A percentile compares a stretch with the other conserved stretches of the same genome.
Evolutionary conservation across 768 basidiomycete genomes (phyloP).

Genomic region (Lactarius psammicola): DNA sequence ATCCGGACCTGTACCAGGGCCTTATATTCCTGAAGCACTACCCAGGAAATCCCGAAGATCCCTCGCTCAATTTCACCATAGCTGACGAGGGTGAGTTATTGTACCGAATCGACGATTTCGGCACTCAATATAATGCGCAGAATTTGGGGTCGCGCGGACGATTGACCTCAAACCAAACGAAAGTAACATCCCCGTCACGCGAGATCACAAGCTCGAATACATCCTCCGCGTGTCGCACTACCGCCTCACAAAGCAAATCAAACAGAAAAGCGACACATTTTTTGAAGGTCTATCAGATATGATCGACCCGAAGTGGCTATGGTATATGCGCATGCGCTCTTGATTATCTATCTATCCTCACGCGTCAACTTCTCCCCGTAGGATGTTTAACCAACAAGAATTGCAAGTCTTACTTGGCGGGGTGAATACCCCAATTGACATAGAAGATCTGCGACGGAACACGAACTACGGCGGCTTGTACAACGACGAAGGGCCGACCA

Average conservation of each 20-base stretch:
- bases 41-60: slow-evolving; percentile 78
- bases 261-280: slow-evolving; percentile 77
- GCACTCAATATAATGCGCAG: slow-evolving; percentile 40
- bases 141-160: slow-evolving; percentile 76
- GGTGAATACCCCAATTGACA: slow-evolving; percentile 78
- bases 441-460: slow-evolving; percentile 74
- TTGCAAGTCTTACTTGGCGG: slow-evolving; percentile 89
- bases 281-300: slow-evolving; percentile 92
- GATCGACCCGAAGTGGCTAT: slow-evolving; percentile 86
- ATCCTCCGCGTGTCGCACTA: slow-evolving; percentile 89
- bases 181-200: slow-evolving; percentile 78
- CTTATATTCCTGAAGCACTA: slow-evolving; percentile 93
- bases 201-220: slow-evolving; percentile 85
- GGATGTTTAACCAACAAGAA: slow-evolving; percentile 98
- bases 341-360: not conserved
- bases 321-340: slow-evolving; percentile 40
- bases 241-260: slow-evolving; percentile 85
- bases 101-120: not conserved
- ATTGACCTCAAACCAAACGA: slow-evolving; percentile 82
- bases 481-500: slow-evolving; percentile 65
- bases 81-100: slow-evolving; percentile 68
- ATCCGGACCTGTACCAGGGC: slow-evolving; percentile 89
- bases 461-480: slow-evolving; percentile 84
- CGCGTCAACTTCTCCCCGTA: slow-evolving; percentile 36
- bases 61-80: slow-evolving; percentile 87